Evolutionary conservation across 768 basidiomycete genomes (phyloP), one percentile per base, ranked within the genome.

Genomic region (Termitomyces titanicus): DNA sequence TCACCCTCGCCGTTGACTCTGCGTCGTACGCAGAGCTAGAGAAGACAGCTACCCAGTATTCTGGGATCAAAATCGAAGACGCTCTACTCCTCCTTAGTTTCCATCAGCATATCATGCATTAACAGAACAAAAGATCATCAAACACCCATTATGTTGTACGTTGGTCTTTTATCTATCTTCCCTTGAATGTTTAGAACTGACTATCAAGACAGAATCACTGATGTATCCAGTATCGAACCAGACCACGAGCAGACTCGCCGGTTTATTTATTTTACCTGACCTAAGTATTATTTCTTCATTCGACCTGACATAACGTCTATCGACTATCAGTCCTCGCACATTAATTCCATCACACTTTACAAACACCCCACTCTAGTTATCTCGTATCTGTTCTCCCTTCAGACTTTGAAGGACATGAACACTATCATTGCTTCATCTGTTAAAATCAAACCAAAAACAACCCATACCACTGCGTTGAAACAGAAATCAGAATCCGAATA

Each of bases 1-100:
- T 76, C 55, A 71, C 67, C 17, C 62, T 71, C 52, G 66, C 74
- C 42, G 68, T 79, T 20, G 73, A 75, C 55, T 67, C 76, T 37
- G 72, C 73, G 17, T 63, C 72, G 48, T 76, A 77, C 54, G 73
- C 76, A 50, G 79, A 81, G 48, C 64, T 80, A 50, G 82, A 81
- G 63, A 82, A 82, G 62, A 64, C 72, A 12, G 66, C 67, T 40
- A 65, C 69, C 40, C 77, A 69, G 56, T 79, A 76, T 55, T 71
- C 74, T 50, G 83, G 83, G 46, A 81, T 88, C 57, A 83, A 77
- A 63, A 75, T 88, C 49, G 89, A 90, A 68, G 89, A 92, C 62
- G 89, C 89, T 4, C 70, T 88, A 31, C 70, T 92, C 38, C 74
- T 92, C 49, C 76, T 92, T 59, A 83, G 82, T 67, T 92, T 92